A percentile compares a stretch with the other conserved stretches of the same genome.
Evolutionary conservation across 805 yeast species (phyloP).

Genomic region (Candida nitratophila): DNA sequence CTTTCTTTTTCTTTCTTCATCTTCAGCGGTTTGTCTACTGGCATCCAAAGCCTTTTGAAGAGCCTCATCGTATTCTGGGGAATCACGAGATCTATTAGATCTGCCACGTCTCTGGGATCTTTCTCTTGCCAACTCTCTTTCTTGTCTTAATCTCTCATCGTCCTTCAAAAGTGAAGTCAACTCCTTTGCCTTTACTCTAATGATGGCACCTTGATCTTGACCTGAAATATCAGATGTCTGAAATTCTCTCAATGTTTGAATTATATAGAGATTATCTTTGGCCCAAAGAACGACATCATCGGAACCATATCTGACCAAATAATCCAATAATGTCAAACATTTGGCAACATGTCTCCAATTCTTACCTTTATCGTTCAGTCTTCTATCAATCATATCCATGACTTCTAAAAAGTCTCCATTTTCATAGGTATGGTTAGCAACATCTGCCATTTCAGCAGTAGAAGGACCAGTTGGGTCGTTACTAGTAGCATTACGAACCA

Average conservation of each 20-base stretch:
- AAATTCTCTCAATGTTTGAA: constrained; percentile 88
- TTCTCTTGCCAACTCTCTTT: constrained; percentile 40
- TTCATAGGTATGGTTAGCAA: constrained; percentile 68
- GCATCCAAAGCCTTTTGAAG: constrained; percentile 75
- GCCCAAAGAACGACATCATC: constrained; percentile 91
- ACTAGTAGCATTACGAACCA: constrained; percentile 88
- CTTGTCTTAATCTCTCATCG: constrained; percentile 71
- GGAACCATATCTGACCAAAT: constrained; percentile 76
- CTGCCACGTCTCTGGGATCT: constrained; percentile 19
- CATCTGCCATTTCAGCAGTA: constrained; percentile 72
- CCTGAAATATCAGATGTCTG: constrained; percentile 73
- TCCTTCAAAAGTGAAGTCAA: constrained; percentile 73
- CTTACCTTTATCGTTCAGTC: constrained; percentile 92
- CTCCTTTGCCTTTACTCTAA: constrained; percentile 86
- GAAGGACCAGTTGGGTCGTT: constrained; percentile 86
- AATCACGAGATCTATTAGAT: constrained; percentile 16
- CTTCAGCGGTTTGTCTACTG: constrained; percentile 75
- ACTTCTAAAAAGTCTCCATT: constrained; percentile 73
- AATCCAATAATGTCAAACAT: constrained; percentile 83
- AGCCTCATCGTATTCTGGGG: constrained; percentile 61
- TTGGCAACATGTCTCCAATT: constrained; percentile 97
- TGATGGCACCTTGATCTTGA: constrained; percentile 80
- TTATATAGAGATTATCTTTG: constrained; percentile 77
- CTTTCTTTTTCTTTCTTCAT: constrained; percentile 58
- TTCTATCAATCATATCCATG: constrained; percentile 89